These are phyloP conservation scores for Odontarrhena argentea DNA, from an alignment of 345 rosid species.

Conservation along the genomic window DNA sequence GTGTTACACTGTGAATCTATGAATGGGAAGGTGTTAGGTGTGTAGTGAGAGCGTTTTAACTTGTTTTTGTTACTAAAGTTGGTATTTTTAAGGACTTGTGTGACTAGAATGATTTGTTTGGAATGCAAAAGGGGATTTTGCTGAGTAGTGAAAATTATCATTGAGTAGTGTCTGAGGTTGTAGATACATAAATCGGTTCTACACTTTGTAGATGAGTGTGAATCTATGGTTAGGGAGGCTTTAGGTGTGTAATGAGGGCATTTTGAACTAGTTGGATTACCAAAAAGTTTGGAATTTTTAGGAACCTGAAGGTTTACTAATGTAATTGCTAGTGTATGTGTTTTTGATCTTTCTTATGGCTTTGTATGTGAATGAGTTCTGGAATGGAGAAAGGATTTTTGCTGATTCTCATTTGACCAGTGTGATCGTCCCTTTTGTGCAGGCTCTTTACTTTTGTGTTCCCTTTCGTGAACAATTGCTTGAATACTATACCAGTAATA, in stretches of 20 bases:
- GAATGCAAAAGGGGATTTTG: neutral
- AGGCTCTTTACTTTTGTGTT: slow-evolving; percentile 98
- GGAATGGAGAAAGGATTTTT: neutral
- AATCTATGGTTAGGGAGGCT: neutral
- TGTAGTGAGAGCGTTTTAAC: neutral
- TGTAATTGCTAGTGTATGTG: neutral
- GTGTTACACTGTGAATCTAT: neutral
- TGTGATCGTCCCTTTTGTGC: slow-evolving; percentile 25
- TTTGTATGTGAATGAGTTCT: neutral
- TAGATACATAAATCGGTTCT: neutral
- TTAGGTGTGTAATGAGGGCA: no score
- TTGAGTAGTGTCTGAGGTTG: neutral
- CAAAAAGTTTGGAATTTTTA: neutral
- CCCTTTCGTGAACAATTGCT: slow-evolving; percentile 98
- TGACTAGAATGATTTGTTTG: neutral
- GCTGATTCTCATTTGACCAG: no score
- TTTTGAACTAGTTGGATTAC: neutral
- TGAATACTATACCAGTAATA: slow-evolving; percentile 82
- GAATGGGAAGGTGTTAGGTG: neutral
- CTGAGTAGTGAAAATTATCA: neutral
- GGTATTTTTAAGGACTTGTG: no score
- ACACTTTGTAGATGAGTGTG: no score
- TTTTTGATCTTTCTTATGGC: neutral
- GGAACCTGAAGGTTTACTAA: neutral
- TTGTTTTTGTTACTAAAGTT: slow-evolving; percentile 10